These are phyloP conservation scores for Lactarius pseudohatsudake DNA, from an alignment of 768 basidiomycete genomes.

Conservation along the genomic window DNA sequence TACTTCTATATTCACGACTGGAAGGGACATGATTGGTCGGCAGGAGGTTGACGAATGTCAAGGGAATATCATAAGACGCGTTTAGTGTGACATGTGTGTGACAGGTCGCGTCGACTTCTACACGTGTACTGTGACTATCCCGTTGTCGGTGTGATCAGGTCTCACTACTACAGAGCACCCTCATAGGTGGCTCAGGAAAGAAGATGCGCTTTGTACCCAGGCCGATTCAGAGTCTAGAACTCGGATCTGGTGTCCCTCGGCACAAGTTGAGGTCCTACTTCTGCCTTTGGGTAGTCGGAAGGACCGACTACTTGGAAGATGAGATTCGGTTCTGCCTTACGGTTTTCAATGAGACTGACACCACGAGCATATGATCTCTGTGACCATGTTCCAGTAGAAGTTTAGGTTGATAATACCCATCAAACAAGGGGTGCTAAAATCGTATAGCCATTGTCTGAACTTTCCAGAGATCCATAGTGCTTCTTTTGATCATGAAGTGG, in stretches of 20 bases:
- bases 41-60: slow-evolving; percentile 19
- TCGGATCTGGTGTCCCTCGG: not conserved
- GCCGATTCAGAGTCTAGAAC: not conserved
- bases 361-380: slow-evolving; percentile 9
- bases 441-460: too few species aligned
- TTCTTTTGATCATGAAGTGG: too few species aligned
- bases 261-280: slow-evolving; percentile 20
- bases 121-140: too few species aligned
- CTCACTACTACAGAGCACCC: not conserved
- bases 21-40: slow-evolving; percentile 57
- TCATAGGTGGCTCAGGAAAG: slow-evolving; percentile 37
- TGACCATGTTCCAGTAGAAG: slow-evolving; percentile 1
- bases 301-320: not conserved
- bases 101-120: slow-evolving; percentile 8
- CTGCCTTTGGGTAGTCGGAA: slow-evolving; percentile 21
- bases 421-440: not conserved
- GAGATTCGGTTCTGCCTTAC: not conserved
- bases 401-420: slow-evolving; percentile 2
- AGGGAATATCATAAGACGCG: slow-evolving; percentile 23
- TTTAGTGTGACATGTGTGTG: slow-evolving; percentile 1
- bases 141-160: not conserved
- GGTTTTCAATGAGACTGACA: slow-evolving; percentile 36
- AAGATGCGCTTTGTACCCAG: not conserved
- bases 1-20: slow-evolving; percentile 57
- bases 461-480: too few species aligned